Conservation (phyloP, 345 rosid species). For the Ceriops decandra region DNA sequence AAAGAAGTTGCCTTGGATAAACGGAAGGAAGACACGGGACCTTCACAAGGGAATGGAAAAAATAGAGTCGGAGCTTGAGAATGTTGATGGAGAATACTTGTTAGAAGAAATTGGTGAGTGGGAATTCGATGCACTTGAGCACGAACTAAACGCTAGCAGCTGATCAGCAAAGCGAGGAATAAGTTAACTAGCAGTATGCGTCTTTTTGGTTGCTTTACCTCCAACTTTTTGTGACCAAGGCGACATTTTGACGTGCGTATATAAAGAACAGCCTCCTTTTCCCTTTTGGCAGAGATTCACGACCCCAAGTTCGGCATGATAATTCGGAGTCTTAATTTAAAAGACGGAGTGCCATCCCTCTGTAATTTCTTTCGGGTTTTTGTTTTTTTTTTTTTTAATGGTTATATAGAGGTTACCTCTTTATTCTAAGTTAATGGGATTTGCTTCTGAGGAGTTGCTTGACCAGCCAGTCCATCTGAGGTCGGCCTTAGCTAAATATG, state of each 20-base stretch:
- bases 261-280: not conserved
- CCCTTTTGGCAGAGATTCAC: not conserved
- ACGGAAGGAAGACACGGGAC: conserved; percentile 15
- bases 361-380: conserved; percentile 7
- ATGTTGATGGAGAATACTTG: conserved; percentile 34
- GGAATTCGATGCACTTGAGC: conserved; percentile 69
- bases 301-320: not conserved
- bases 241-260: not conserved
- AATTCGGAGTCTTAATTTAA: not conserved
- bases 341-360: not conserved
- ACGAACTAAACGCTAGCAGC: conserved; percentile 29
- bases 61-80: conserved; percentile 42
- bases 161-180: conserved; percentile 21
- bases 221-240: not conserved
- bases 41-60: conserved; percentile 30
- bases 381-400: not conserved
- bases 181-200: not conserved
- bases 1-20: conserved; percentile 15
- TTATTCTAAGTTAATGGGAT: not conserved
- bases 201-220: not conserved
- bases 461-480: too few species aligned
- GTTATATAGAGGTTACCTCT: not conserved
- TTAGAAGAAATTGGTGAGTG: conserved; percentile 65
- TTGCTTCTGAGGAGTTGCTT: not conserved
- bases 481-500: too few species aligned